A percentile compares a stretch with the other conserved stretches of the same genome.
These are phyloP conservation scores for Podospora conica DNA, from an alignment of 495 filamentous ascomycete species.

Conservation along the genomic window DNA sequence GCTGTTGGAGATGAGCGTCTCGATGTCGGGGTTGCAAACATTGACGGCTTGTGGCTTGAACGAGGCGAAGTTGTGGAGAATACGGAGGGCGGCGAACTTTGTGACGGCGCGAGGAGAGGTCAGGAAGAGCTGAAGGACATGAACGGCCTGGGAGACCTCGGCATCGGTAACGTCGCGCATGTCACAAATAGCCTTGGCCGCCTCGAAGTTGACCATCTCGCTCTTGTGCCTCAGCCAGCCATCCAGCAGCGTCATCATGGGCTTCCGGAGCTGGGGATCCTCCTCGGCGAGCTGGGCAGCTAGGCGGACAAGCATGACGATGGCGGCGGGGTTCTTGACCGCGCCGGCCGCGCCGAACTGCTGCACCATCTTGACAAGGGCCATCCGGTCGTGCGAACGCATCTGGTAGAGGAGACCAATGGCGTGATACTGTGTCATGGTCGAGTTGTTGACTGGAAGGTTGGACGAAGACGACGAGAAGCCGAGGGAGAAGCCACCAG, in stretches of 20 bases:
- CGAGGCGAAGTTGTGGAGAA: conserved; percentile 89
- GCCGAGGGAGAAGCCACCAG: conserved; percentile 79
- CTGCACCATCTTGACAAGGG: conserved; percentile 99
- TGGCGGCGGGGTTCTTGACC: conserved; percentile 89
- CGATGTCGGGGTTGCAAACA: conserved; percentile 93
- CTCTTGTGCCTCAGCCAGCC: conserved; percentile 98
- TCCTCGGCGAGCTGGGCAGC: conserved; percentile 95
- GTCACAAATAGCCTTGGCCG: conserved; percentile 94
- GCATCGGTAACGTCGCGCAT: conserved; percentile 88
- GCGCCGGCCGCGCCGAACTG: conserved; percentile 88
- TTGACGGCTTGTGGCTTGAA: conserved; percentile 92
- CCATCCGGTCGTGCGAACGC: conserved; percentile 95
- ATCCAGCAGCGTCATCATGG: conserved; percentile 92
- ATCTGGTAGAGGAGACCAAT: conserved; percentile 98
- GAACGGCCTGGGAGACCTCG: conserved; percentile 88
- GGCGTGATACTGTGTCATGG: conserved; percentile 97
- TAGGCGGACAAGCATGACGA: conserved; percentile 84
- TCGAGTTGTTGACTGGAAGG: conserved; percentile 70
- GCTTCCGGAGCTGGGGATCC: conserved; percentile 78
- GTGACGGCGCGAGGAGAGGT: conserved; percentile 94
- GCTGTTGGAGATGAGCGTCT: conserved; percentile 88
- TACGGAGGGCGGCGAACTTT: conserved; percentile 95
- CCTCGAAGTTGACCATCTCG: conserved; percentile 99
- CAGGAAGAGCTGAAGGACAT: conserved; percentile 91
- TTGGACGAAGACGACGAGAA: conserved; percentile 70